Percentiles rank a stretch among this genome's conserved stretches.
Evolutionary conservation across 2,329 filamentous ascomycete species (phyloP).

Genomic region (Phaeosphaeria sp.): DNA sequence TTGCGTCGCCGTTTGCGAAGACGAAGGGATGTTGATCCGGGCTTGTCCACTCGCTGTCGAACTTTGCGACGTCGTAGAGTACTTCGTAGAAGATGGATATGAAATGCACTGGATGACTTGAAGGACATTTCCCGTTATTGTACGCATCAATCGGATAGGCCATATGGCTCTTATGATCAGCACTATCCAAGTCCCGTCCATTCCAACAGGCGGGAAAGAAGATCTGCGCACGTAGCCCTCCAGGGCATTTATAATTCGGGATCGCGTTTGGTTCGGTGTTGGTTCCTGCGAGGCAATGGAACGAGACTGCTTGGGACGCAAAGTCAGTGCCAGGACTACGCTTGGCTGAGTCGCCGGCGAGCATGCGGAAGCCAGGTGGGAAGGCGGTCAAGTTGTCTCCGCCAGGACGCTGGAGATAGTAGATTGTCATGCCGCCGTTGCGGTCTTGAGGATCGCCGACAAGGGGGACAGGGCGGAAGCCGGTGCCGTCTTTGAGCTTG

Average conservation of each 20-base stretch:
- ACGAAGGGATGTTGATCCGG: slow-evolving; percentile 59
- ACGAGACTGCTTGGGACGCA: slow-evolving; percentile 61
- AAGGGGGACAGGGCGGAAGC: slow-evolving; percentile 67
- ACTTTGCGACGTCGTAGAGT: slow-evolving; percentile 86
- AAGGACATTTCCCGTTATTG: slow-evolving; percentile 62
- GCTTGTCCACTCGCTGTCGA: slow-evolving; percentile 60
- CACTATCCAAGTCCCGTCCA: slow-evolving; percentile 63
- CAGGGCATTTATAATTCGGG: slow-evolving; percentile 69
- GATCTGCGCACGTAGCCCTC: slow-evolving; percentile 69
- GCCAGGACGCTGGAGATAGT: slow-evolving; percentile 69
- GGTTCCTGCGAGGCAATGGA: slow-evolving; percentile 60
- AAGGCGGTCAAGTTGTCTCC: slow-evolving; percentile 69
- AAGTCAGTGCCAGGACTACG: slow-evolving; percentile 59
- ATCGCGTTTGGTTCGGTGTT: slow-evolving; percentile 62
- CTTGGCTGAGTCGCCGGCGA: slow-evolving; percentile 69
- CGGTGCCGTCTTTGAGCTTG: slow-evolving; percentile 48
- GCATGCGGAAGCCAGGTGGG: slow-evolving; percentile 73
- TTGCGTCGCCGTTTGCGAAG: slow-evolving; percentile 72
- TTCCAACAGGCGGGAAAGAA: slow-evolving; percentile 75
- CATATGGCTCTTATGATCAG: slow-evolving; percentile 69
- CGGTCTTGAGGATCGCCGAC: slow-evolving; percentile 55
- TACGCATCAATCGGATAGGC: slow-evolving; percentile 61
- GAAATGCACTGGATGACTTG: slow-evolving; percentile 48
- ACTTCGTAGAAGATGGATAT: slow-evolving; percentile 74
- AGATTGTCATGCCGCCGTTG: slow-evolving; percentile 72